Conservation (phyloP, 176 grass and related monocot species). For the Coix lacrymajobi region DNA sequence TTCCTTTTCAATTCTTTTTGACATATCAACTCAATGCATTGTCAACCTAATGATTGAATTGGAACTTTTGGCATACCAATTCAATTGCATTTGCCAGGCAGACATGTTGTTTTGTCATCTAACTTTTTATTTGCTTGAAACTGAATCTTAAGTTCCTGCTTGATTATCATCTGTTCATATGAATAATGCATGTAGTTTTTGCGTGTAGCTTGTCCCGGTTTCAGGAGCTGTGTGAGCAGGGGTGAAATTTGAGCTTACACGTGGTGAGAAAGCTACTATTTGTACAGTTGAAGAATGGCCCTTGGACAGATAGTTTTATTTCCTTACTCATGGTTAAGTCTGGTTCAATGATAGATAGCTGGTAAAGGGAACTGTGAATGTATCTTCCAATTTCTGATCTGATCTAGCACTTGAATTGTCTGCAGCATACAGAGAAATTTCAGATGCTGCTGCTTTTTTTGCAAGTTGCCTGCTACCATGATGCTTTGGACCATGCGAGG, state of each 20-base stretch:
- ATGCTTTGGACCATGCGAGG: background rate
- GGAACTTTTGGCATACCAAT: background rate
- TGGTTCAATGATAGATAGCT: background rate
- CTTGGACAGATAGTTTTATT: background rate
- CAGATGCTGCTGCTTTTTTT: background rate
- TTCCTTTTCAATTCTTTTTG: background rate
- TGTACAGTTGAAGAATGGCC: background rate
- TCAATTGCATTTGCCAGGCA: background rate
- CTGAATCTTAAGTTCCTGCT: background rate
- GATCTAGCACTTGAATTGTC: background rate
- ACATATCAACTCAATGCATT: background rate
- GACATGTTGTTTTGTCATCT: background rate
- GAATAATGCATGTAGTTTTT: background rate
- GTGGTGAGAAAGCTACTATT: background rate
- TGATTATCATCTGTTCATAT: background rate
- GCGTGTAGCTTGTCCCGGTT: constrained; percentile 61
- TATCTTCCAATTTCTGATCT: constrained; percentile 2
- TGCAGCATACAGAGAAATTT: background rate
- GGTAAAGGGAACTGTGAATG: background rate
- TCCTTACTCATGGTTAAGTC: background rate
- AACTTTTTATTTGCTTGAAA: background rate
- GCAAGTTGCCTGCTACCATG: background rate
- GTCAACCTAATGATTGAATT: background rate
- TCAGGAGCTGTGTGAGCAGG: constrained; percentile 47
- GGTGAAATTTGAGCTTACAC: constrained; percentile 21